Evolutionary conservation across 345 rosid genomes (phyloP).

Genomic region (Hibiscus syriacus): DNA sequence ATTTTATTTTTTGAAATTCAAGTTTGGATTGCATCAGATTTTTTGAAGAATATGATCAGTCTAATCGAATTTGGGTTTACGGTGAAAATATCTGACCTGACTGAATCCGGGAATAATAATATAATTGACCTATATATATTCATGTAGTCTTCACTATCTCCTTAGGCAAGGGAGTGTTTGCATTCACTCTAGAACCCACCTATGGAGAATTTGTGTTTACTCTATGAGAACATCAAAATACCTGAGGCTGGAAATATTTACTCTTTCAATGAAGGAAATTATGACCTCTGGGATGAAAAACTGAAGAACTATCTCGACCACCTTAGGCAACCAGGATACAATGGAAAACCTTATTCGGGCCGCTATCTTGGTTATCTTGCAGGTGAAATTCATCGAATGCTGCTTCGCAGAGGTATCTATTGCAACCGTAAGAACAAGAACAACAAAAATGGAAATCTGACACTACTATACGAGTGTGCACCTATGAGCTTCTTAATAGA

Average conservation of each 20-base stretch:
- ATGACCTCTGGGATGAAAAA: conserved; percentile 80
- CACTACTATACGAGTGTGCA: conserved; percentile 86
- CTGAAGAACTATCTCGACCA: conserved; percentile 82
- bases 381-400: conserved; percentile 83
- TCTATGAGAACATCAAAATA: conserved; percentile 69
- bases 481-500: conserved; percentile 95
- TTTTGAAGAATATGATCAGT: too few species aligned
- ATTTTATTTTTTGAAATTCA: too few species aligned
- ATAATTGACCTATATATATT: too few species aligned
- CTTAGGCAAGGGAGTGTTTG: conserved; percentile 67
- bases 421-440: conserved; percentile 87
- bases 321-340: conserved; percentile 85
- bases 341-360: conserved; percentile 80
- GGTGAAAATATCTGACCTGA: too few species aligned
- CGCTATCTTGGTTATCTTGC: conserved; percentile 90
- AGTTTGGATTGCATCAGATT: too few species aligned
- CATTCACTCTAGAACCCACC: conserved; percentile 88
- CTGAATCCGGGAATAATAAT: too few species aligned
- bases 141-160: conserved; percentile 72
- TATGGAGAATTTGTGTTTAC: conserved; percentile 87
- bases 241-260: conserved; percentile 80
- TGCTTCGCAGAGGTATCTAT: conserved; percentile 82
- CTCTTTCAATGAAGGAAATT: conserved; percentile 91
- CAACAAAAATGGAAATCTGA: conserved; percentile 86
- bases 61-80: too few species aligned